Conservation (phyloP, 2,329 filamentous ascomycete species). For the Chrysoporthe austroafricana region DNA sequence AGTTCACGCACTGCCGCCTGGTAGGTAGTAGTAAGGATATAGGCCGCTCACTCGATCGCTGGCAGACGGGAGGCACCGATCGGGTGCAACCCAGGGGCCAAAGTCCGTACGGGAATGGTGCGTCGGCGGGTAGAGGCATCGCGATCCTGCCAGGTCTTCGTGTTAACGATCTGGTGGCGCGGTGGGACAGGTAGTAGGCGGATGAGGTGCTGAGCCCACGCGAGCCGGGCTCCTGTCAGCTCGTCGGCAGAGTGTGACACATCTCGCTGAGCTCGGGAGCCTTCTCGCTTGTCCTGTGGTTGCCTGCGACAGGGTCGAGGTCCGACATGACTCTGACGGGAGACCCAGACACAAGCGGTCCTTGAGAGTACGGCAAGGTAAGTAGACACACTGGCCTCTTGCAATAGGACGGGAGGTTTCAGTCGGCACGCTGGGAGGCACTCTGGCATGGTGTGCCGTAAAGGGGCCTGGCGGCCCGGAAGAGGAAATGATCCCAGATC, state of each 20-base stretch:
- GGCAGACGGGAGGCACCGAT: slow-evolving; percentile 10
- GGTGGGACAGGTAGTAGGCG: slow-evolving; percentile 16
- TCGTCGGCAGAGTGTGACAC: not conserved
- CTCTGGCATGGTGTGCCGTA: not conserved
- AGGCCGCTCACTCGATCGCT: slow-evolving; percentile 1
- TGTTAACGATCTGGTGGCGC: slow-evolving; percentile 26
- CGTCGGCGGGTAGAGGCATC: slow-evolving; percentile 18
- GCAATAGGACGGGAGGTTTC: not conserved
- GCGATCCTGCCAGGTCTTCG: slow-evolving; percentile 23
- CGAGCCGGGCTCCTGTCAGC: slow-evolving; percentile 1
- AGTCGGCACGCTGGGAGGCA: not conserved
- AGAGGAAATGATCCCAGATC: slow-evolving; percentile 7
- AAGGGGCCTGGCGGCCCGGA: not conserved
- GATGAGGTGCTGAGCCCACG: slow-evolving; percentile 12
- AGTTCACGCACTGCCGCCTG: not conserved
- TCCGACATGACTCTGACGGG: slow-evolving; percentile 1
- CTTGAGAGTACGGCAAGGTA: not conserved
- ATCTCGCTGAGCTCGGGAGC: not conserved
- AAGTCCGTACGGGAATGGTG: slow-evolving; percentile 23
- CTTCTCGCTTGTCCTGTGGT: slow-evolving; percentile 13
- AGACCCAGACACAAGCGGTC: not conserved
- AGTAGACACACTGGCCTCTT: no score
- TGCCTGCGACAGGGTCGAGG: slow-evolving; percentile 10
- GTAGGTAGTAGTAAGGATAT: not conserved
- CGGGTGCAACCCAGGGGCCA: slow-evolving; percentile 22